Conservation (phyloP, 176 grass and related monocot species). For the Avena insularis region DNA sequence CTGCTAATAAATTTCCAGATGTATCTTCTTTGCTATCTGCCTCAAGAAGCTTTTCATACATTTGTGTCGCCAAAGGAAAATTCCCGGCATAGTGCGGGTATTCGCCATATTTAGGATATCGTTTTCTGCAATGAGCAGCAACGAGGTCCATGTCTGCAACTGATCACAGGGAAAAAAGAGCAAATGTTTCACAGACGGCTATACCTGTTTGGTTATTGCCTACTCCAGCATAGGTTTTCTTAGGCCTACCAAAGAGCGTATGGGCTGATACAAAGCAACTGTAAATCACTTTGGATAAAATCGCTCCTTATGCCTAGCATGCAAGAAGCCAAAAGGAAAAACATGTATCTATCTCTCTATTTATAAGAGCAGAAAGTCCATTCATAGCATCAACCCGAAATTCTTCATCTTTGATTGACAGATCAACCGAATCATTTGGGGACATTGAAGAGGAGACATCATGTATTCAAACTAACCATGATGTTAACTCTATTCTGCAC, state of each 20-base stretch:
- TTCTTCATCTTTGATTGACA: slow-evolving; percentile 54
- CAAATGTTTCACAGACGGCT: background rate
- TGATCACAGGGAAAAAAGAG: slow-evolving; percentile 1
- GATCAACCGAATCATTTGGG: slow-evolving; percentile 59
- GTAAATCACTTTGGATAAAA: slow-evolving; percentile 34
- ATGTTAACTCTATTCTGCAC: slow-evolving; percentile 42
- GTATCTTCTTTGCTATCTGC: slow-evolving; percentile 40
- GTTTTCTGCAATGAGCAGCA: slow-evolving; percentile 63
- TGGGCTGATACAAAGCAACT: slow-evolving; percentile 57
- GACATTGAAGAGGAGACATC: slow-evolving; percentile 51
- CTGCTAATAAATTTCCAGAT: slow-evolving; percentile 57
- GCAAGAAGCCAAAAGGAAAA: background rate
- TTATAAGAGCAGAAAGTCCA: slow-evolving; percentile 78
- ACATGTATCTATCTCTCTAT: slow-evolving; percentile 70
- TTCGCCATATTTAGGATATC: slow-evolving; percentile 65
- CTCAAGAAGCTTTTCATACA: slow-evolving; percentile 65
- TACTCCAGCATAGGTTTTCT: slow-evolving; percentile 49
- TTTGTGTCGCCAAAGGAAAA: slow-evolving; percentile 67
- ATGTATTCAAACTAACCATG: slow-evolving; percentile 53
- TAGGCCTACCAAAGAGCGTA: slow-evolving; percentile 51
- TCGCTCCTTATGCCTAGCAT: slow-evolving; percentile 7
- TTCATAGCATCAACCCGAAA: slow-evolving; percentile 69
- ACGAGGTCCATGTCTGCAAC: slow-evolving; percentile 11
- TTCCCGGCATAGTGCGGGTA: slow-evolving; percentile 78
- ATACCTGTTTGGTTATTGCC: slow-evolving; percentile 65